Evolutionary conservation across 2,329 filamentous ascomycete genomes (phyloP).

Genomic region (Aspergillus sp.): DNA sequence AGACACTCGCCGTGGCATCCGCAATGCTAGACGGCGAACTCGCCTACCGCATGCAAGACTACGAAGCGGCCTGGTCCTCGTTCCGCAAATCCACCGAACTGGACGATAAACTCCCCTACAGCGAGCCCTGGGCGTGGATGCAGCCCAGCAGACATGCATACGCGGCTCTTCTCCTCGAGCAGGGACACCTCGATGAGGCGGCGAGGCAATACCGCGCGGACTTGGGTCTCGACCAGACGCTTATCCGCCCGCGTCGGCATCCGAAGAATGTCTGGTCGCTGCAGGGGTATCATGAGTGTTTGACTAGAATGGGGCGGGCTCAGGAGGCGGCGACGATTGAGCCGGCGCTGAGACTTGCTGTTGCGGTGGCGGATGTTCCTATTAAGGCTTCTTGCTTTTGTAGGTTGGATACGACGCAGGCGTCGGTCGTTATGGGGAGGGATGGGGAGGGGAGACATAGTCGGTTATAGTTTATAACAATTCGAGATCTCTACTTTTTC

Average conservation of each 20-base stretch:
- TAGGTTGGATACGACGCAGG: conserved; percentile 8
- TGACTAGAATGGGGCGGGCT: conserved; percentile 53
- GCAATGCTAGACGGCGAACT: conserved; percentile 73
- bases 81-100: conserved; percentile 58
- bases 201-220: conserved; percentile 60
- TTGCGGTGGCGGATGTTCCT: conserved; percentile 60
- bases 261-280: conserved; percentile 74
- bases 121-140: conserved; percentile 81
- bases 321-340: conserved; percentile 50
- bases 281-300: conserved; percentile 71
- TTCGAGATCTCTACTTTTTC: no score
- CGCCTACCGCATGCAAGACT: conserved; percentile 64
- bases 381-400: conserved; percentile 63
- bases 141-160: conserved; percentile 70
- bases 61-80: conserved; percentile 58
- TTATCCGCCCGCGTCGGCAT: conserved; percentile 66
- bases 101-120: conserved; percentile 66
- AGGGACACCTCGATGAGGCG: conserved; percentile 58
- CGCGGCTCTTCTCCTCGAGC: conserved; percentile 68
- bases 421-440: background rate
- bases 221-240: conserved; percentile 56
- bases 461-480: background rate
- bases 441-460: background rate
- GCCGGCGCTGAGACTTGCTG: conserved; percentile 52
- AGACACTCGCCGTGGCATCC: conserved; percentile 62